A percentile compares a stretch with the other conserved stretches of the same genome.
phyloP scores from a whole-genome alignment of 2,329 filamentous ascomycete genomes.

The Aspergillus carbonarius region DNA sequence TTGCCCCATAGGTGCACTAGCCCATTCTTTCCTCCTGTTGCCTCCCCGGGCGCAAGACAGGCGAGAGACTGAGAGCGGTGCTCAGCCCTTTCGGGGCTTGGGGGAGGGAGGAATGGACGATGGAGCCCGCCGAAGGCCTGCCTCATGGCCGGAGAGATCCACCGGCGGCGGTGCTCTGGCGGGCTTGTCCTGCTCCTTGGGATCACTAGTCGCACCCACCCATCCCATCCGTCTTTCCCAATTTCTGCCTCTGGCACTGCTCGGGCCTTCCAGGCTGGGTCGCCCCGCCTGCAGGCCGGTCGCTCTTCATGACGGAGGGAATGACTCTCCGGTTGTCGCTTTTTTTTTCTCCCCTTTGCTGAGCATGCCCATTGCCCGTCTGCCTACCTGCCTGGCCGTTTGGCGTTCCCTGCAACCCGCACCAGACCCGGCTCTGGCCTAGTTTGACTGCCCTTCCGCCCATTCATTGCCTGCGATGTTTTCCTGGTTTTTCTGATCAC shows the following conservation, averaged over 20 bases:
- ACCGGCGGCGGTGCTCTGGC: slow-evolving; percentile 15
- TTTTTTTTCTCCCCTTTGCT: neutral
- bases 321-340: neutral
- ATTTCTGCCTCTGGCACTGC: slow-evolving; percentile 18
- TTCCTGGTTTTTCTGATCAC: slow-evolving; percentile 12
- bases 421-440: slow-evolving; percentile 14
- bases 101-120: neutral
- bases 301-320: slow-evolving; percentile 12
- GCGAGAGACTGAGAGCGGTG: neutral
- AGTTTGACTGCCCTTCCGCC: slow-evolving; percentile 12
- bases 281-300: slow-evolving; percentile 22
- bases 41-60: neutral
- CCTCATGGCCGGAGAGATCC: slow-evolving; percentile 20
- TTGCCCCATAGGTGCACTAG: neutral
- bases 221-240: slow-evolving; percentile 12
- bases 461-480: slow-evolving; percentile 11
- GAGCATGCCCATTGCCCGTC: neutral
- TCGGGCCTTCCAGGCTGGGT: slow-evolving; percentile 21
- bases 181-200: slow-evolving; percentile 23
- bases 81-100: neutral
- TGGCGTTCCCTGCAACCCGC: slow-evolving; percentile 13
- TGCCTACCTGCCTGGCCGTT: slow-evolving; percentile 6
- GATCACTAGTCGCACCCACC: slow-evolving; percentile 24
- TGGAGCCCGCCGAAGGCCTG: slow-evolving; percentile 18
- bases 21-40: neutral